phyloP scores from a whole-genome alignment of 768 basidiomycete genomes.

The Termitomyces sp. region DNA sequence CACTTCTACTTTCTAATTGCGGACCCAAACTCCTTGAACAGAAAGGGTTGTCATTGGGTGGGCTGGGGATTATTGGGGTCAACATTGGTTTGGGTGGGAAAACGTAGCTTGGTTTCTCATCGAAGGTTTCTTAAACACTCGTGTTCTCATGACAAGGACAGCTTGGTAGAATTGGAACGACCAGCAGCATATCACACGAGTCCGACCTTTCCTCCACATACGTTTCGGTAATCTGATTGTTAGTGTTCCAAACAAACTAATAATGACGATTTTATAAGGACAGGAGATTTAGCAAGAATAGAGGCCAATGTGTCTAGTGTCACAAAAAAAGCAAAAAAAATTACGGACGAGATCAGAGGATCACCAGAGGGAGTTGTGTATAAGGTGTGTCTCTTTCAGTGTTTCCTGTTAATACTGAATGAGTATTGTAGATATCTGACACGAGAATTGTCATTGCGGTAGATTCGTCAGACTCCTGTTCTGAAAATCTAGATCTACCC shows the following conservation, averaged over 20 bases:
- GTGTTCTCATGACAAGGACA: slow-evolving; percentile 35
- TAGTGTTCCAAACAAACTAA: not conserved
- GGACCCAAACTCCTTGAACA: slow-evolving; percentile 83
- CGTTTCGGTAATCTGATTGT: slow-evolving; percentile 54
- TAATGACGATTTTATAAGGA: slow-evolving; percentile 35
- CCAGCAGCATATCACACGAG: slow-evolving; percentile 74
- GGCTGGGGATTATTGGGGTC: slow-evolving; percentile 66
- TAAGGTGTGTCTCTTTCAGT: slow-evolving; percentile 41
- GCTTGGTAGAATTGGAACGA: slow-evolving; percentile 82
- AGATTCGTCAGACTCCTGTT: slow-evolving; percentile 52
- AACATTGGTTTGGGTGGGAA: slow-evolving; percentile 89
- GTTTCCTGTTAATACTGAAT: not conserved
- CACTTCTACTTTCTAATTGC: slow-evolving; percentile 78
- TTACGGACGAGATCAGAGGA: slow-evolving; percentile 32
- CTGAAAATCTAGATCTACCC: slow-evolving; percentile 72
- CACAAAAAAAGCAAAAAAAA: slow-evolving; percentile 42
- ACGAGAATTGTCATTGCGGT: slow-evolving; percentile 79
- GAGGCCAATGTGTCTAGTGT: slow-evolving; percentile 57
- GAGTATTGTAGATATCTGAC: slow-evolving; percentile 61
- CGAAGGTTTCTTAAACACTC: slow-evolving; percentile 1
- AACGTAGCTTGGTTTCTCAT: slow-evolving; percentile 47
- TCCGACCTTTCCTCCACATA: slow-evolving; percentile 78
- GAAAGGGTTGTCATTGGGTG: slow-evolving; percentile 75
- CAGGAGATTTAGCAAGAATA: slow-evolving; percentile 86
- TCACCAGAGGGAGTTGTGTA: slow-evolving; percentile 80